These are phyloP conservation scores for Phytopythium kandeliae DNA, from an alignment of 352 stramenopile species.

Conservation along the genomic window DNA sequence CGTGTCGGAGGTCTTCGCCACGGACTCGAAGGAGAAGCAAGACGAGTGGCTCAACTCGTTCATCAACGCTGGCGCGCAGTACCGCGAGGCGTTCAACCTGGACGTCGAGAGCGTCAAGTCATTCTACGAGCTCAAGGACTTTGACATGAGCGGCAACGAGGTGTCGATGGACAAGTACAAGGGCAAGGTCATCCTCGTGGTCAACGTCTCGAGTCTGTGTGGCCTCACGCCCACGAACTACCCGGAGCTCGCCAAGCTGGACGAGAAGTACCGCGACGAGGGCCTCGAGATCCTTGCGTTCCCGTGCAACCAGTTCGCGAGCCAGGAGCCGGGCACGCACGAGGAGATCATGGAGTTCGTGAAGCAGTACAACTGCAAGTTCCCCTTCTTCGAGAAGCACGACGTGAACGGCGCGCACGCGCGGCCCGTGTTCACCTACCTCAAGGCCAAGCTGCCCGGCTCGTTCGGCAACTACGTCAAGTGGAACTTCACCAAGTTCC, in stretches of 20 bases:
- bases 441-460: conserved; percentile 70
- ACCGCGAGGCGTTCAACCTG: conserved; percentile 34
- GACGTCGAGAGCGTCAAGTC: conserved; percentile 22
- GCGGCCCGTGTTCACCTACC: conserved; percentile 77
- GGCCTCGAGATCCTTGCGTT: conserved; percentile 75
- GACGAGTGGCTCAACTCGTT: conserved; percentile 48
- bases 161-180: conserved; percentile 65
- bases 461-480: conserved; percentile 64
- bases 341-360: conserved; percentile 76
- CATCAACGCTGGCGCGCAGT: conserved; percentile 36
- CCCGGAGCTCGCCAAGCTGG: conserved; percentile 73
- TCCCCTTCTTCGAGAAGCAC: conserved; percentile 68
- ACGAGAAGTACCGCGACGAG: conserved; percentile 60
- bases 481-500: conserved; percentile 87
- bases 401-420: conserved; percentile 83
- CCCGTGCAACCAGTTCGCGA: conserved; percentile 87
- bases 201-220: conserved; percentile 86
- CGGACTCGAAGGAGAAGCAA: conserved; percentile 33
- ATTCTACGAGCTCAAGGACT: conserved; percentile 82
- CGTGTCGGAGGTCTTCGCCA: conserved; percentile 24
- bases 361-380: conserved; percentile 41
- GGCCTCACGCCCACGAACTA: conserved; percentile 83
- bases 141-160: conserved; percentile 59
- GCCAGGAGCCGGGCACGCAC: conserved; percentile 46
- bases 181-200: conserved; percentile 58